These are phyloP conservation scores for Aspergillus unguis DNA, from an alignment of 2,329 filamentous ascomycete genomes.

Conservation along the genomic window DNA sequence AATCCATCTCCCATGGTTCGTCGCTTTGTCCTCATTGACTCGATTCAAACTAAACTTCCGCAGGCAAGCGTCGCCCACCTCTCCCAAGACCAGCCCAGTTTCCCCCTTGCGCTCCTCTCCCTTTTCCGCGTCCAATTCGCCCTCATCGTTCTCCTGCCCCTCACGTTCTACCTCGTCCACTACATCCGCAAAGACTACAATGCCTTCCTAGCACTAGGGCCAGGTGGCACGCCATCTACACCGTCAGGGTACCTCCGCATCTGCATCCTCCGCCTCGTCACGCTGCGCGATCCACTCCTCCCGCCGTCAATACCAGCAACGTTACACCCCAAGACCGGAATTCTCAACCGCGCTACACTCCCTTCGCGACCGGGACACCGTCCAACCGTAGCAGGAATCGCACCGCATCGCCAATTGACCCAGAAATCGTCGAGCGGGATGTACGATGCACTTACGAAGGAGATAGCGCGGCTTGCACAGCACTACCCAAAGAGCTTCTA, in stretches of 20 bases:
- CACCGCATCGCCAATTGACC: slow-evolving; percentile 74
- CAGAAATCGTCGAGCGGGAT: slow-evolving; percentile 58
- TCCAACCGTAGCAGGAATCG: slow-evolving; percentile 70
- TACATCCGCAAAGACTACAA: slow-evolving; percentile 61
- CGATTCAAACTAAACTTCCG: not conserved
- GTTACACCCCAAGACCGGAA: slow-evolving; percentile 55
- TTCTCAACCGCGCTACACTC: slow-evolving; percentile 53
- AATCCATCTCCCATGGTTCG: not conserved
- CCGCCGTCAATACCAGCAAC: slow-evolving; percentile 54
- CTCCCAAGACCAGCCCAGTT: not conserved
- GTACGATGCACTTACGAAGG: slow-evolving; percentile 54
- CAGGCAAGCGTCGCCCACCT: not conserved
- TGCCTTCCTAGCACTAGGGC: slow-evolving; percentile 72
- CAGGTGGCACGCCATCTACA: slow-evolving; percentile 75
- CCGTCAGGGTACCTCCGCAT: slow-evolving; percentile 70
- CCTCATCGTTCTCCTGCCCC: slow-evolving; percentile 34
- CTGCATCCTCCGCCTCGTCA: slow-evolving; percentile 68
- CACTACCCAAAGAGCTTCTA: slow-evolving; percentile 50
- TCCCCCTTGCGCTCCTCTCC: not conserved
- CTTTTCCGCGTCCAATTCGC: slow-evolving; percentile 4
- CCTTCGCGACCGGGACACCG: slow-evolving; percentile 62
- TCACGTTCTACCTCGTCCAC: slow-evolving; percentile 55
- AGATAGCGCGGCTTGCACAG: slow-evolving; percentile 52
- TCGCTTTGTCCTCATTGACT: not conserved
- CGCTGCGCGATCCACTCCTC: slow-evolving; percentile 65